phyloP scores from a whole-genome alignment of 2,329 filamentous ascomycete species.

The Metarhizium guizhouense region DNA sequence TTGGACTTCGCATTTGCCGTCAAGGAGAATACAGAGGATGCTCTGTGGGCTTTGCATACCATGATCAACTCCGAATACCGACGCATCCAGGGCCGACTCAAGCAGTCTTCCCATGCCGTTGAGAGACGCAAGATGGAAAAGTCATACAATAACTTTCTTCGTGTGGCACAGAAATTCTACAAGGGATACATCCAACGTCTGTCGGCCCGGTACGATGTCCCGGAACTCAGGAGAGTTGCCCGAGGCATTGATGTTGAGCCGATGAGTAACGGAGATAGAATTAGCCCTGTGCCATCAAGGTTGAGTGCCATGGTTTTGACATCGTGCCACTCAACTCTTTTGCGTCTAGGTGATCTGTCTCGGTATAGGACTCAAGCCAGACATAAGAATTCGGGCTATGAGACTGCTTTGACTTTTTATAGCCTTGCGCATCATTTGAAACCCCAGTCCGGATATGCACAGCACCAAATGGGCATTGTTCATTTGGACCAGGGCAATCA shows the following conservation, averaged over 20 bases:
- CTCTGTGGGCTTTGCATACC: conserved; percentile 72
- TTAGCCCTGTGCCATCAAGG: conserved; percentile 35
- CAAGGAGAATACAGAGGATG: conserved; percentile 54
- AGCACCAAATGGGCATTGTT: conserved; percentile 87
- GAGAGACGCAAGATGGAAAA: conserved; percentile 71
- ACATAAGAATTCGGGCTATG: conserved; percentile 66
- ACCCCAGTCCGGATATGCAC: conserved; percentile 69
- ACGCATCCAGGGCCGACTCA: conserved; percentile 52
- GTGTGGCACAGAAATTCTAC: conserved; percentile 83
- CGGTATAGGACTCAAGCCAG: conserved; percentile 74
- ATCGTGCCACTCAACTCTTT: conserved; percentile 74
- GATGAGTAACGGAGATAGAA: conserved; percentile 32
- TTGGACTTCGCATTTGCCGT: conserved; percentile 59
- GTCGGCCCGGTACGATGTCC: conserved; percentile 48
- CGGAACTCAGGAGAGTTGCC: conserved; percentile 36
- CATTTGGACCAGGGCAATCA: conserved; percentile 70
- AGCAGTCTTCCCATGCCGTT: conserved; percentile 43
- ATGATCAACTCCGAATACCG: conserved; percentile 73
- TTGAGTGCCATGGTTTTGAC: conserved; percentile 53
- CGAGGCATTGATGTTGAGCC: conserved; percentile 32
- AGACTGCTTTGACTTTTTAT: conserved; percentile 77
- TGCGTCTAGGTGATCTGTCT: conserved; percentile 82
- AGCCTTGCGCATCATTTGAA: conserved; percentile 69
- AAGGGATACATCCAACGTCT: conserved; percentile 74
- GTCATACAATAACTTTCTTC: conserved; percentile 76